Evolutionary conservation across 148 eudicot genomes (phyloP).

Genomic region (Fagopyrum tataricum): DNA sequence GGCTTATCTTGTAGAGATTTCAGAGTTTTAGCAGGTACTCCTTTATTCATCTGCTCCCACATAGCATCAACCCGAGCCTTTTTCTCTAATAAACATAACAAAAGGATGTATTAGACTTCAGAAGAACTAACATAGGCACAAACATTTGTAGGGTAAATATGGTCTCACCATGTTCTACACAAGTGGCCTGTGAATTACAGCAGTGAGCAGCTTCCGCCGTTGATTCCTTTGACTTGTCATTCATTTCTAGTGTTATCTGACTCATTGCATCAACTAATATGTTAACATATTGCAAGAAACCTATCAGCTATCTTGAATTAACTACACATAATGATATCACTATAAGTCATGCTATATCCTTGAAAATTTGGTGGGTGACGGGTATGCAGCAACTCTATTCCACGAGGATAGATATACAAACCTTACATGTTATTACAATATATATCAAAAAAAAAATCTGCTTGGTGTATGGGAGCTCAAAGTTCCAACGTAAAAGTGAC

Average conservation of each 20-base stretch:
- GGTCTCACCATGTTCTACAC: conserved; percentile 42
- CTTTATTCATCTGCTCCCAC: conserved; percentile 94
- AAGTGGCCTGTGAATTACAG: conserved; percentile 24
- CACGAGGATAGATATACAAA: background rate
- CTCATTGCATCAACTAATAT: background rate
- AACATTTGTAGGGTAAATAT: background rate
- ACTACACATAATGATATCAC: background rate
- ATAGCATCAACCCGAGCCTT: conserved; percentile 80
- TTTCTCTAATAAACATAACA: conserved; percentile 44
- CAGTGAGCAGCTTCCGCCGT: conserved; percentile 27
- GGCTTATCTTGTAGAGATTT: conserved; percentile 45
- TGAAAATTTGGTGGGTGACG: too few species aligned
- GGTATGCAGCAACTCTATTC: background rate
- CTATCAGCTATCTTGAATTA: background rate
- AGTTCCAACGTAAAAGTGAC: background rate
- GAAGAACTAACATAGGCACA: background rate
- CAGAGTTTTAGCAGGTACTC: conserved; percentile 52
- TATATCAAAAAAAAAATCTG: background rate
- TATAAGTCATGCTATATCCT: background rate
- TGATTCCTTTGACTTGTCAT: conserved; percentile 22
- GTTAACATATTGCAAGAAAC: background rate
- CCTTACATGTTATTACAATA: background rate
- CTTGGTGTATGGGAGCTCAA: background rate
- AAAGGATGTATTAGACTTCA: background rate
- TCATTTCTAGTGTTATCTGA: conserved; percentile 29